Conservation (phyloP, 2,329 filamentous ascomycete genomes). For the Phyllosticta citribraziliensis region DNA sequence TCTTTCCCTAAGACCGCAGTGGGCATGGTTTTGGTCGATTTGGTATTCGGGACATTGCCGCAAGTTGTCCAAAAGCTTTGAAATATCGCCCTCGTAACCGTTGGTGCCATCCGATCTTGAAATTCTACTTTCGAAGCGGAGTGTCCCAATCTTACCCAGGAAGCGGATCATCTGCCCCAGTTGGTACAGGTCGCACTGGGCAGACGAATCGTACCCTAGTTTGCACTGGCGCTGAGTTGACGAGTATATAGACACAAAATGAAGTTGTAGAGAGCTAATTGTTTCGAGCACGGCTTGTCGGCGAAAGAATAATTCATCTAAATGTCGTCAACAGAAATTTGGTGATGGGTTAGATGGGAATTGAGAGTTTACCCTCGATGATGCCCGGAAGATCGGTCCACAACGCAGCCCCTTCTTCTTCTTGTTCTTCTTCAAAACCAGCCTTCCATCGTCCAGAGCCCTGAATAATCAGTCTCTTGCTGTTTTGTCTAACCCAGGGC, state of each 20-base stretch:
- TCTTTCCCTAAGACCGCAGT: slow-evolving; percentile 60
- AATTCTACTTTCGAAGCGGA: slow-evolving; percentile 44
- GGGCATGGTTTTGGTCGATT: slow-evolving; percentile 61
- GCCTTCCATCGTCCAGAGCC: slow-evolving; percentile 52
- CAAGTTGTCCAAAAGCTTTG: slow-evolving; percentile 49
- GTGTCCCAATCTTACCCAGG: slow-evolving; percentile 50
- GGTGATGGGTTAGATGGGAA: neutral
- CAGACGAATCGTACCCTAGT: slow-evolving; percentile 62
- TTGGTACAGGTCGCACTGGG: slow-evolving; percentile 67
- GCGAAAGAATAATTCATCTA: slow-evolving; percentile 57
- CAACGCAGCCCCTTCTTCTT: slow-evolving; percentile 35
- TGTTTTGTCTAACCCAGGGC: slow-evolving; percentile 50
- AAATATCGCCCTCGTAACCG: slow-evolving; percentile 50
- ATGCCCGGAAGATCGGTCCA: slow-evolving; percentile 68
- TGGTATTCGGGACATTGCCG: slow-evolving; percentile 63
- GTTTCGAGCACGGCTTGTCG: slow-evolving; percentile 59
- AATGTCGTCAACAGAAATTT: neutral
- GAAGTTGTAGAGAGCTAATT: slow-evolving; percentile 56
- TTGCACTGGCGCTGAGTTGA: slow-evolving; percentile 61
- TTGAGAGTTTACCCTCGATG: slow-evolving; percentile 47
- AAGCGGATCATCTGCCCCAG: slow-evolving; percentile 70
- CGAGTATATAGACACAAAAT: slow-evolving; percentile 59
- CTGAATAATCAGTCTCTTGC: slow-evolving; percentile 55
- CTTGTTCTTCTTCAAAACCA: slow-evolving; percentile 11
- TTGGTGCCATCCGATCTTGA: slow-evolving; percentile 34